phyloP scores from a whole-genome alignment of 371 early-diverging fungal species.

The Rhizopus stolonifer region DNA sequence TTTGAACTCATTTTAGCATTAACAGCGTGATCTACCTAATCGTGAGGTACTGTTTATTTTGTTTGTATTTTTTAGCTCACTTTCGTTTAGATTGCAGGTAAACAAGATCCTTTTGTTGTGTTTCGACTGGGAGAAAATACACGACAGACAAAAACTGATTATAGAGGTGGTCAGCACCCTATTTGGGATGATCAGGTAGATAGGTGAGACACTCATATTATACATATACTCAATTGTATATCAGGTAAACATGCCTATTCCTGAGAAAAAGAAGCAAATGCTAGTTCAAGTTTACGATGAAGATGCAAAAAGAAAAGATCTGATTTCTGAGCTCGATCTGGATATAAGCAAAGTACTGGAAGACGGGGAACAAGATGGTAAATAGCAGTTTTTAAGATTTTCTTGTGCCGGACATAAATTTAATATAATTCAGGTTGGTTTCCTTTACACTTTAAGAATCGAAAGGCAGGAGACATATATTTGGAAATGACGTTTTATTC shows the following conservation, averaged over 20 bases:
- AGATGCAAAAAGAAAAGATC: conserved; percentile 51
- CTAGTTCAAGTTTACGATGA: conserved; percentile 49
- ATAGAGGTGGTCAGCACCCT: conserved; percentile 52
- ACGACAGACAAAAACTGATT: conserved; percentile 42
- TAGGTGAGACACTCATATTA: not conserved
- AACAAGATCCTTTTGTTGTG: conserved; percentile 51
- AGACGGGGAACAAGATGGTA: conserved; percentile 70
- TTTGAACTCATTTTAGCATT: not conserved
- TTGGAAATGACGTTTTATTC: conserved; percentile 61
- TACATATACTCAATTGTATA: not conserved
- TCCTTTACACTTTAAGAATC: conserved; percentile 49
- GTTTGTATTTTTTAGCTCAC: not conserved
- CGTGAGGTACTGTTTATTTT: conserved; percentile 32
- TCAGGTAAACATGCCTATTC: conserved; percentile 46
- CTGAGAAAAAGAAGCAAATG: conserved; percentile 41
- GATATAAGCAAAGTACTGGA: conserved; percentile 61
- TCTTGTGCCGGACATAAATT: not conserved
- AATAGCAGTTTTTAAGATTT: conserved; percentile 2
- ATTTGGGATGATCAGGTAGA: conserved; percentile 56
- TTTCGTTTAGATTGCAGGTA: conserved; percentile 35
- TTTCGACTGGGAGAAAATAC: conserved; percentile 42
- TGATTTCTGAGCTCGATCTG: conserved; percentile 65
- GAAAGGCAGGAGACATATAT: conserved; percentile 55
- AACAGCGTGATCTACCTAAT: conserved; percentile 46
- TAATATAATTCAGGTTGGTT: conserved; percentile 49